phyloP scores from a whole-genome alignment of 2,329 filamentous ascomycete species.

The Epichloe uncinata region DNA sequence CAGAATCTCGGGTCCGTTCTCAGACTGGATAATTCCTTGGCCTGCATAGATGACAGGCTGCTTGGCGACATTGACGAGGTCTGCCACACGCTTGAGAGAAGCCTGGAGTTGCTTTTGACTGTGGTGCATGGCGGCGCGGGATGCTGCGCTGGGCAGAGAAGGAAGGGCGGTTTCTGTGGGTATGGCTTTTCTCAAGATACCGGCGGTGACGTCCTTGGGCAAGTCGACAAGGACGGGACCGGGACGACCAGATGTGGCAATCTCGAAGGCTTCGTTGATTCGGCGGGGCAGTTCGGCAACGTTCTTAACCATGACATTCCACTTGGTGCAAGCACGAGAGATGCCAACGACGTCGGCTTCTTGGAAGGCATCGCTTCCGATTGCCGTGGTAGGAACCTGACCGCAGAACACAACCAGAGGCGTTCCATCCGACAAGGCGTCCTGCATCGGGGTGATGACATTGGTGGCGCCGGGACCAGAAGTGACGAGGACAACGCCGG shows the following conservation, averaged over 20 bases:
- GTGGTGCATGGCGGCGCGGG: constrained; percentile 62
- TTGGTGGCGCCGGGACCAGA: constrained; percentile 96
- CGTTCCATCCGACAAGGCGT: constrained; percentile 88
- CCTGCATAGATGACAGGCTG: constrained; percentile 94
- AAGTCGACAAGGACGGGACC: constrained; percentile 92
- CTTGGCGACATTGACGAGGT: constrained; percentile 77
- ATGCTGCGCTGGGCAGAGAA: constrained; percentile 72
- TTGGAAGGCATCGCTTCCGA: constrained; percentile 94
- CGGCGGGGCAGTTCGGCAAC: constrained; percentile 82
- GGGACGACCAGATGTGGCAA: constrained; percentile 84
- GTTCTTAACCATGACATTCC: constrained; percentile 98
- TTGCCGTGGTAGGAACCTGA: constrained; percentile 79
- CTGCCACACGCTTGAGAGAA: constrained; percentile 64
- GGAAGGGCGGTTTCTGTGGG: constrained; percentile 63
- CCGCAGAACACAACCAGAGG: constrained; percentile 93
- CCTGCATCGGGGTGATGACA: constrained; percentile 90
- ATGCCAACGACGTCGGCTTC: constrained; percentile 93
- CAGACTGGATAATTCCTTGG: constrained; percentile 69
- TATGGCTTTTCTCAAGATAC: constrained; percentile 70
- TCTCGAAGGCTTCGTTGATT: constrained; percentile 97
- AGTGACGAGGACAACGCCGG: constrained; percentile 91
- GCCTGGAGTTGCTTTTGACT: constrained; percentile 57
- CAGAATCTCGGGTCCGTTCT: constrained; percentile 66
- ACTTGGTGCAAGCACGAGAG: constrained; percentile 90
- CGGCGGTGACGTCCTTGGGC: constrained; percentile 90